These are phyloP conservation scores for Xylaria sp. DNA, from an alignment of 495 filamentous ascomycete genomes.

Conservation along the genomic window DNA sequence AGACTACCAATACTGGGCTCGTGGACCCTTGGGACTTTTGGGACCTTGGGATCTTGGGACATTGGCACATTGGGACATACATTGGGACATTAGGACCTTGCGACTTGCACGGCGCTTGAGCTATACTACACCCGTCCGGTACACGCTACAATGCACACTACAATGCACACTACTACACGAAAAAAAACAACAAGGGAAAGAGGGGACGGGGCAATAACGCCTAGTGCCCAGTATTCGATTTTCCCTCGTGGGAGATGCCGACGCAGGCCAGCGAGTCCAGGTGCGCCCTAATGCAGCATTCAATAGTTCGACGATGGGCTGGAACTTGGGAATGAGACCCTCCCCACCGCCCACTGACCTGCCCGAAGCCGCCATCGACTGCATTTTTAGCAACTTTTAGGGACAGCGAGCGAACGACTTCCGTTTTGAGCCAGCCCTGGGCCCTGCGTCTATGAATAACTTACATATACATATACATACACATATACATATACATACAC, in stretches of 20 bases:
- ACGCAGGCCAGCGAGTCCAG: conserved; percentile 30
- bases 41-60: too few relatives aligned
- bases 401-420: conserved; percentile 18
- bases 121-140: too few relatives aligned
- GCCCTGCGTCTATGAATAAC: conserved; percentile 14
- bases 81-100: conserved; percentile 14
- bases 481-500: too few relatives aligned
- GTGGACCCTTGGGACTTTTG: conserved; percentile 26
- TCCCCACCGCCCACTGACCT: conserved; percentile 26
- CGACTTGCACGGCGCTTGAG: conserved; percentile 20
- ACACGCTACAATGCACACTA: conserved; percentile 23
- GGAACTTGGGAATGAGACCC: conserved; percentile 28
- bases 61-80: too few relatives aligned
- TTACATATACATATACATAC: too few relatives aligned
- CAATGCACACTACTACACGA: conserved; percentile 15
- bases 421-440: conserved; percentile 21
- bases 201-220: conserved; percentile 27
- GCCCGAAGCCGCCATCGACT: conserved; percentile 24
- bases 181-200: conserved; percentile 25
- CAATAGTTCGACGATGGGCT: conserved; percentile 31
- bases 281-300: conserved; percentile 31
- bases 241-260: conserved; percentile 29
- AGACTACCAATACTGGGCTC: too few relatives aligned
- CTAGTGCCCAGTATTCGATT: background rate
- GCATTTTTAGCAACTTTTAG: conserved; percentile 26